Evolutionary conservation across 2,329 filamentous ascomycete species (phyloP), one percentile per base, ranked within the genome.

Genomic region (Colletotrichum sp.): DNA sequence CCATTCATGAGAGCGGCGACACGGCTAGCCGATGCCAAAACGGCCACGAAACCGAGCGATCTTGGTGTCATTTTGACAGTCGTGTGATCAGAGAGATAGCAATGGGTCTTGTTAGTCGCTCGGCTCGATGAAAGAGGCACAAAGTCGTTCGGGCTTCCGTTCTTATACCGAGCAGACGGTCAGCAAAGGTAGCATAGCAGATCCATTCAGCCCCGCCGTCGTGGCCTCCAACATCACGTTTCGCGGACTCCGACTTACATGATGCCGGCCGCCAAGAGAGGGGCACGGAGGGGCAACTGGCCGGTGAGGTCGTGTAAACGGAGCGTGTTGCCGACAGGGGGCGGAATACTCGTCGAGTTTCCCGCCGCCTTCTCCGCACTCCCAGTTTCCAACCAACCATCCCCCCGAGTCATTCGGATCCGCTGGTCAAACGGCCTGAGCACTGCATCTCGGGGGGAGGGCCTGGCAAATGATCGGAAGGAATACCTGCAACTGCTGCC

Each of bases 1-100:
- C 78, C 78, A 30, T 78, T 78, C 16, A 59, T 75, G 61, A 78
- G 36, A 30, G 77, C 77, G 32, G 66, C 69, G 24, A 73, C 77
- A 10, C 71, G 70, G 58, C 68, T 62, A 4, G 58, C 71, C 28
- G 75, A 71, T 16, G 69, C 52, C 34, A 76, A 62, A 18, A 59
- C 72, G 59, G 69, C 68, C 34, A 66, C 62, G 13, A 75, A 18
- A 14, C 69, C 58, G 16, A 73, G 32, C 28, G 69, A 73, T 73
- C 28, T 73, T 26, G 59, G 48, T 24, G 48, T 21, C 73, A 75
- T 75, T 16, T 73, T 58, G 21, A 16, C 10, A 13, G 3, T n/a
- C 9, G 12, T 62, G 16, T 16, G 26, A 18, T 7, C 9, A 34
- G 30, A 63, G 62, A 30, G 67, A 62, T 4, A 32, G 24, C n/a